Evolutionary conservation across 1,284 basidiomycete species (phyloP).

Genomic region (Leccinum huronense): DNA sequence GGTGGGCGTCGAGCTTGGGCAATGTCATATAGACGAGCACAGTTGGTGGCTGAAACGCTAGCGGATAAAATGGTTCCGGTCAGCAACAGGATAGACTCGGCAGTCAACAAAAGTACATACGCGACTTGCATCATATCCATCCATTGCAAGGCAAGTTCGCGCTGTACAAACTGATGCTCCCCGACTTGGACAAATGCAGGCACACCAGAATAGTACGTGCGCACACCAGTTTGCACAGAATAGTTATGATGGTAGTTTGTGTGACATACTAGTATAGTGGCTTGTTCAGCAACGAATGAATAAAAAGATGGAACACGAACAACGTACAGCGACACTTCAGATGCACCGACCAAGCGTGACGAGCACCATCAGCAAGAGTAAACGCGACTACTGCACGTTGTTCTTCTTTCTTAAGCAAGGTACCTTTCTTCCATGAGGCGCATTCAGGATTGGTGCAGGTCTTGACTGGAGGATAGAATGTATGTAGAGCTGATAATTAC

Average conservation of each 20-base stretch:
- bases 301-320: not conserved
- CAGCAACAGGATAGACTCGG: not conserved
- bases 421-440: not conserved
- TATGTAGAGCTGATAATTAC: not conserved
- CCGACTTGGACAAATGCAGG: not conserved
- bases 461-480: not conserved
- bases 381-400: conserved; percentile 20
- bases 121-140: not conserved
- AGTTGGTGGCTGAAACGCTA: not conserved
- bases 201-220: not conserved
- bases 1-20: not conserved
- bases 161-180: not conserved
- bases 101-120: not conserved
- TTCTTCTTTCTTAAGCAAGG: conserved; percentile 23
- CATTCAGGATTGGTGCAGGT: not conserved
- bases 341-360: conserved; percentile 22
- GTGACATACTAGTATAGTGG: not conserved
- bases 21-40: not conserved
- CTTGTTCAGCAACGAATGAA: not conserved
- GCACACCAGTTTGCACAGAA: not conserved
- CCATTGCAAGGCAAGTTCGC: not conserved
- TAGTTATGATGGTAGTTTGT: conserved; percentile 1
- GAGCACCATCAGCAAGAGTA: conserved; percentile 23
- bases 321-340: conserved; percentile 18
- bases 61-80: not conserved